phyloP scores from a whole-genome alignment of 345 rosid species.

The Eucalyptus erythrocorys region DNA sequence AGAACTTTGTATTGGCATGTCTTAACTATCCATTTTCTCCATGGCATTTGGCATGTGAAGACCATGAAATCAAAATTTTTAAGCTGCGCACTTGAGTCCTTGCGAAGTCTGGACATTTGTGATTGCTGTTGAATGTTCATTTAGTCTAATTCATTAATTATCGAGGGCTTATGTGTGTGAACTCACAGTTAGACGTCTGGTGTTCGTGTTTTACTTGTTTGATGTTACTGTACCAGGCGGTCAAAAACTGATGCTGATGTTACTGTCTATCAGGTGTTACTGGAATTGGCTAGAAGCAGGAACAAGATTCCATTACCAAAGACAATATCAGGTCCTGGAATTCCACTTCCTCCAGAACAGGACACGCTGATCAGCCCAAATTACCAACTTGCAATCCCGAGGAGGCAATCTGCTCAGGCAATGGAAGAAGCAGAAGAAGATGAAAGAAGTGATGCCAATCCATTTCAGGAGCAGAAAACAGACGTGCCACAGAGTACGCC shows the following conservation, averaged over 20 bases:
- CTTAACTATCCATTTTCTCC: not conserved
- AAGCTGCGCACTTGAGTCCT: not conserved
- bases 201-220: not conserved
- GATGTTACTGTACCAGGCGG: not conserved
- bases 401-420: slow-evolving; percentile 37
- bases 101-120: not conserved
- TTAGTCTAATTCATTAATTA: not conserved
- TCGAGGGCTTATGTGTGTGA: not conserved
- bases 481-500: slow-evolving; percentile 29
- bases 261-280: slow-evolving; percentile 32
- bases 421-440: slow-evolving; percentile 78
- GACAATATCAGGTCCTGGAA: slow-evolving; percentile 50
- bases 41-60: not conserved
- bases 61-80: not conserved
- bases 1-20: not conserved
- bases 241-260: not conserved
- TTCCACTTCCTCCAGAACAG: slow-evolving; percentile 81
- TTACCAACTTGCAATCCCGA: slow-evolving; percentile 65
- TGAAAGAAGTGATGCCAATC: slow-evolving; percentile 48
- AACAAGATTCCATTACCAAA: slow-evolving; percentile 85
- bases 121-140: not conserved
- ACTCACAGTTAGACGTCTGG: not conserved
- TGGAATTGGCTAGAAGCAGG: slow-evolving; percentile 71
- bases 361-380: slow-evolving; percentile 73
- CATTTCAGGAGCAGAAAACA: slow-evolving; percentile 36